These are phyloP conservation scores for Wickerhamomyces chambardii DNA, from an alignment of 805 yeast species.

Conservation along the genomic window DNA sequence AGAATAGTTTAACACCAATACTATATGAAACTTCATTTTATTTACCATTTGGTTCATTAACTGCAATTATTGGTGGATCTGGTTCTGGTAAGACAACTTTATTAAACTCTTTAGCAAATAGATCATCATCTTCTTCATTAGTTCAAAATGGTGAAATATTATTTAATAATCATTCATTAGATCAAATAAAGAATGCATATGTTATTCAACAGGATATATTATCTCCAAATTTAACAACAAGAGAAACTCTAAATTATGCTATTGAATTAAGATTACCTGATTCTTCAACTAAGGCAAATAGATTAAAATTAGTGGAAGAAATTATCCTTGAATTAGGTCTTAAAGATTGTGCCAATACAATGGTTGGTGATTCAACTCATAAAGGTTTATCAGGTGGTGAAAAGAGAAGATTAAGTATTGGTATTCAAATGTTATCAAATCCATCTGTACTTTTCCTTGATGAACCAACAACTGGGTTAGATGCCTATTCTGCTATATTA, in stretches of 20 bases:
- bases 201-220: constrained; percentile 72
- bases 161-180: constrained; percentile 18
- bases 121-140: constrained; percentile 32
- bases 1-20: constrained; percentile 1
- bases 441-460: constrained; percentile 75
- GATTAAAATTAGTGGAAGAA: constrained; percentile 45
- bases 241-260: constrained; percentile 63
- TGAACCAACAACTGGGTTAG: constrained; percentile 87
- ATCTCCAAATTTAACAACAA: constrained; percentile 62
- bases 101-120: constrained; percentile 54
- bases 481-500: constrained; percentile 67
- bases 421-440: constrained; percentile 69
- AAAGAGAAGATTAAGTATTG: constrained; percentile 69
- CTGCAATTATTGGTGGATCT: constrained; percentile 86
- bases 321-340: constrained; percentile 63
- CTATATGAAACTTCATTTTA: constrained; percentile 42
- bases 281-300: constrained; percentile 29
- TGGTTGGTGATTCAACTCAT: constrained; percentile 46
- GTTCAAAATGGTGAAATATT: constrained; percentile 31
- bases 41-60: constrained; percentile 52
- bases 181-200: constrained; percentile 35
- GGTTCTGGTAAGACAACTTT: constrained; percentile 86
- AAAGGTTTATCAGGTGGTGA: constrained; percentile 81
- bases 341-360: constrained; percentile 54
- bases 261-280: constrained; percentile 64